Percentiles rank a stretch among this genome's conserved stretches.
Conservation (phyloP, 768 basidiomycete species). For the Sarcomyxa edulis region DNA sequence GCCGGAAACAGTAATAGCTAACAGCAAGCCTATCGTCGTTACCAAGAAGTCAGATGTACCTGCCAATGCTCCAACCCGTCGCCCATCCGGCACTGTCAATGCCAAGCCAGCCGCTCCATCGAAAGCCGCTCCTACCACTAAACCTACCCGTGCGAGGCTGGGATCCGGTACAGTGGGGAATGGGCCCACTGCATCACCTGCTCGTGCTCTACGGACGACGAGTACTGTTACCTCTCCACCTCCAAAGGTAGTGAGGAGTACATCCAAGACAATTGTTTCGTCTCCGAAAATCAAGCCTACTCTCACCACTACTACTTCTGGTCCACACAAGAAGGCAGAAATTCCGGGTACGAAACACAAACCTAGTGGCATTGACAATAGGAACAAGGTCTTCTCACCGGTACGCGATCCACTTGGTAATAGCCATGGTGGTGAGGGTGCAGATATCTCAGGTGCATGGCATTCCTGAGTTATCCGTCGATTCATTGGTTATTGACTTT, state of each 20-base stretch:
- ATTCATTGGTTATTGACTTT: no score
- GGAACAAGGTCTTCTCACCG: conserved; percentile 33
- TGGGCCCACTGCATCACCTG: no score
- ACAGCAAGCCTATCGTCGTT: no score
- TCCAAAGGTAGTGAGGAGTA: not conserved
- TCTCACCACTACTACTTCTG: not conserved
- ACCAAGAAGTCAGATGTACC: no score
- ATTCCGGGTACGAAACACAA: conserved; percentile 1
- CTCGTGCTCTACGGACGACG: no score
- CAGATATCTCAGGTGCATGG: conserved; percentile 22
- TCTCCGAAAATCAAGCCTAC: not conserved
- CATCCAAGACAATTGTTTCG: not conserved
- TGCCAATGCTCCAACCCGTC: conserved; percentile 1
- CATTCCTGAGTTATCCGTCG: conserved; percentile 2
- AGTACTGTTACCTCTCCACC: not conserved
- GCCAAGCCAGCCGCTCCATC: conserved; percentile 6
- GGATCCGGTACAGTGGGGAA: no score
- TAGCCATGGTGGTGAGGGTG: conserved; percentile 14
- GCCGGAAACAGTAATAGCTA: no score
- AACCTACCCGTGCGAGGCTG: conserved; percentile 3
- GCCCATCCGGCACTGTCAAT: conserved; percentile 9
- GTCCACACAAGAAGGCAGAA: conserved; percentile 9
- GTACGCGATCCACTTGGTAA: conserved; percentile 34
- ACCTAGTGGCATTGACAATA: conserved; percentile 7
- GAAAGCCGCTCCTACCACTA: conserved; percentile 12